Evolutionary conservation across 2,329 filamentous ascomycete genomes (phyloP), one percentile per base, ranked within the genome.

Genomic region (Sporothrix inflata): DNA sequence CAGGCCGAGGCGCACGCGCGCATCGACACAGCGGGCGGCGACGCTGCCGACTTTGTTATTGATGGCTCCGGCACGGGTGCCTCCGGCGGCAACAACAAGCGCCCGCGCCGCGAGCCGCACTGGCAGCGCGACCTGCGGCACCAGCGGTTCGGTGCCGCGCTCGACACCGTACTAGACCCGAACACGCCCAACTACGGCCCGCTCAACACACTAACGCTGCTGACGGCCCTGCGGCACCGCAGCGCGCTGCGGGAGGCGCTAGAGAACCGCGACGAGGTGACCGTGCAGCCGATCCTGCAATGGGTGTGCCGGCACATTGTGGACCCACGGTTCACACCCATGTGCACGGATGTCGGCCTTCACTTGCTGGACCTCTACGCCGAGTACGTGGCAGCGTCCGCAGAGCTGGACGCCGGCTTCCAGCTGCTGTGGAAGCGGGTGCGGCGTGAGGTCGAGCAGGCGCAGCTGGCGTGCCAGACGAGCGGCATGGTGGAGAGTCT

Each of bases 301-400:
- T 98, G 94, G 94, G 87, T 95, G 11, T 89, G 90, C 80, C 90
- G 88, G 76, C 89, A 95, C 81, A 91, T 99, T 76, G 87, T 90
- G 51, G 92, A 98, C 79, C 93, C 95, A 45, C 89, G 93, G 71
- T 92, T 96, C 79, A 90, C 96, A 65, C 87, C 87, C 73, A 84
- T 97, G 45, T 94, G 93, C 78, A 92, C 94, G 30, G 95, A 98
- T 80, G 89, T 96, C 27, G 91, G 91, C 19, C 87, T 97, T 78
- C 86, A 94, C 73, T 84, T 98, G 47, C 84, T 98, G 24, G 95
- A 99, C 78, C 84, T 98, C 49, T 99, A 98, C 80, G 90, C 92
- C 40, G 91, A 93, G 79, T 92, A 94, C 76, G 86, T 94, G 30
- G 92, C 89, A 1, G 89, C 90, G 67, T 94, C 91, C 47, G 85